Base-by-base conservation (phyloP, 2,329 filamentous ascomycete genomes). In the Cadophora malorum region DNA sequence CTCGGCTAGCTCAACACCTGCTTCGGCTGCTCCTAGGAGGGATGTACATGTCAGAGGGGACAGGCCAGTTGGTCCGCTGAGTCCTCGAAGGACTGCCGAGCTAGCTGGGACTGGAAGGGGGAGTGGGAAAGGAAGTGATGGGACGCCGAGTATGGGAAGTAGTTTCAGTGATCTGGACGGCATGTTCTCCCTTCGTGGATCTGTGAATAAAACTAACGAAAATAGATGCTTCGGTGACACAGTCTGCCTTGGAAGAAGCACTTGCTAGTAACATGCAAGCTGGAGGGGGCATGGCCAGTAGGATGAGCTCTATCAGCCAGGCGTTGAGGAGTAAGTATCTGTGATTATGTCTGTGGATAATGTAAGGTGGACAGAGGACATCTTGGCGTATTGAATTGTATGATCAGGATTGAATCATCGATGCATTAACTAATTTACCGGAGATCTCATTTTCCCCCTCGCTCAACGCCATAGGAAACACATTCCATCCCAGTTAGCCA, bases 81-180 rank as follows among this genome's bases (percentile, higher is more conserved):
- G 83, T 52, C 88, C 89, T 0, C 84, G 85, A 25, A 84, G 88
- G 28, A 85, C 85, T 16, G 82, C 85, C 7, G 89, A 91, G 63
- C 75, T 90, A 60, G 82, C 85, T 2, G 84, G 83, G 9, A 85
- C 84, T 68, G 81, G 80, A 33, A 84, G 84, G 73, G 83, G 81
- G 0, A 83, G 60, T 52, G 61, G 84, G 14, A 88, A 91, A 70
- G 87, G 87, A 14, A 93, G 90, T 75, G 90, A 93, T 70, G 90
- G 90, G 16, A 90, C 89, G 16, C 91, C 90, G 1, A 93, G 91
- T 74, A 93, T 94, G 88, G 91, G 92, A 0, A 95, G 92, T 78
- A 94, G 91, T 74, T 96, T 93, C 75, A 95, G 91, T 79, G 93
- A 96, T 80, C 84, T 96, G 53, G 92, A 95, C 77, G 91, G 91